A percentile compares a stretch with the other conserved stretches of the same genome.
Conservation (phyloP, 2,329 filamentous ascomycete species). For the Colletotrichum scovillei region DNA sequence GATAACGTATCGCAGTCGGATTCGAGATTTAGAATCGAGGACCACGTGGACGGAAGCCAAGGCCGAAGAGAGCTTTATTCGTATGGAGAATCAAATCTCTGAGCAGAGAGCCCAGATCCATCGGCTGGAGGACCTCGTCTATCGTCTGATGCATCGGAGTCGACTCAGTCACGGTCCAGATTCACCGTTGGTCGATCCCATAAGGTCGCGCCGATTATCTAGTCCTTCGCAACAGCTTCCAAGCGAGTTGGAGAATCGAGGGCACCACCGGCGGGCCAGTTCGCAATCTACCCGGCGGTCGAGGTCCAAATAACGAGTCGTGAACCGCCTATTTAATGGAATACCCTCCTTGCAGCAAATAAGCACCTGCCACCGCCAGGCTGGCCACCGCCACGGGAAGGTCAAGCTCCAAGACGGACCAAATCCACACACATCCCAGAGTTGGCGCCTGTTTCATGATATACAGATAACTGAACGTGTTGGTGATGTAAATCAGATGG, state of each 20-base stretch:
- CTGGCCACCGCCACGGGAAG: slow-evolving; percentile 72
- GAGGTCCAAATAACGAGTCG: slow-evolving; percentile 23
- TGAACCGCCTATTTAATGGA: slow-evolving; percentile 46
- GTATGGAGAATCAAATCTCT: slow-evolving; percentile 40
- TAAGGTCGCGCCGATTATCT: slow-evolving; percentile 23
- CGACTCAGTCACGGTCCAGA: slow-evolving; percentile 30
- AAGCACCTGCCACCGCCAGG: slow-evolving; percentile 56
- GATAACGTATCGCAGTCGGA: slow-evolving; percentile 38
- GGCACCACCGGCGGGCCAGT: slow-evolving; percentile 13
- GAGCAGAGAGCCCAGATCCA: slow-evolving; percentile 43
- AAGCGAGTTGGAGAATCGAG: slow-evolving; percentile 16
- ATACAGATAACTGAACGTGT: slow-evolving; percentile 82
- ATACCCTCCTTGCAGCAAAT: slow-evolving; percentile 63
- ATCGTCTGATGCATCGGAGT: slow-evolving; percentile 39
- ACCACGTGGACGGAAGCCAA: slow-evolving; percentile 44
- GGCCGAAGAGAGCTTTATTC: slow-evolving; percentile 42
- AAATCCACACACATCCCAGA: slow-evolving; percentile 90
- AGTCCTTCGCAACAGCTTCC: slow-evolving; percentile 18
- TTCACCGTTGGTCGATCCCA: slow-evolving; percentile 18
- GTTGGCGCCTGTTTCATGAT: slow-evolving; percentile 95
- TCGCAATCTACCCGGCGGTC: slow-evolving; percentile 13
- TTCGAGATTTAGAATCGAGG: slow-evolving; percentile 49
- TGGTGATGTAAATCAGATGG: slow-evolving; percentile 85
- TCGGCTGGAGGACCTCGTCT: slow-evolving; percentile 42
- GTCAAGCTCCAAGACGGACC: slow-evolving; percentile 89